These are phyloP conservation scores for Gossypium aridum DNA, from an alignment of 441 rosid genomes.

Conservation along the genomic window DNA sequence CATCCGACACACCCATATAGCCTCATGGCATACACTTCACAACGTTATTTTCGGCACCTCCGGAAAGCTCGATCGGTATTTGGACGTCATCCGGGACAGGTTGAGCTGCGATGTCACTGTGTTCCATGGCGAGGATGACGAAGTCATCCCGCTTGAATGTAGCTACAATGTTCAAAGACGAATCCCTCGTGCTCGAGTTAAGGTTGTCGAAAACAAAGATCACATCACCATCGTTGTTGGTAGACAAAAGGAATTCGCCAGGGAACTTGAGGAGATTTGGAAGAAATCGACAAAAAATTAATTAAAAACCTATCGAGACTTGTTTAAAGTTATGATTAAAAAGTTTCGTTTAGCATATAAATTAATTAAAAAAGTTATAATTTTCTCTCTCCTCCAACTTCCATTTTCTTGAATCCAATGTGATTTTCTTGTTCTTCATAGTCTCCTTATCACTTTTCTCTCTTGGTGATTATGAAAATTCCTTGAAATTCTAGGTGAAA, in stretches of 20 bases:
- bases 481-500: too few relatives aligned
- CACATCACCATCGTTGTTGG: conserved; percentile 85
- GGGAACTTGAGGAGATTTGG: conserved; percentile 92
- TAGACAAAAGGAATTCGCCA: conserved; percentile 69
- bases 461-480: too few relatives aligned
- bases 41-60: conserved; percentile 87
- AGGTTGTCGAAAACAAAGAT: conserved; percentile 68
- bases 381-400: too few relatives aligned
- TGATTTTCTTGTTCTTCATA: too few relatives aligned
- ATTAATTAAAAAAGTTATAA: too few relatives aligned
- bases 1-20: conserved; percentile 85
- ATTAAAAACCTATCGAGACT: not conserved
- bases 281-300: conserved; percentile 22
- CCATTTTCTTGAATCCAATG: too few relatives aligned
- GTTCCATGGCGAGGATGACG: conserved; percentile 79
- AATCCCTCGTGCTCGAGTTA: conserved; percentile 64
- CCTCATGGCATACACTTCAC: conserved; percentile 98
- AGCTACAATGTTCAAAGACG: conserved; percentile 53
- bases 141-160: conserved; percentile 79
- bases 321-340: too few relatives aligned
- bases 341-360: too few relatives aligned
- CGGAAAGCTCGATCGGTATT: conserved; percentile 65
- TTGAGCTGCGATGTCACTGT: conserved; percentile 59
- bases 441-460: too few relatives aligned
- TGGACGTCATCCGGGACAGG: conserved; percentile 49